Conservation (phyloP, 768 basidiomycete species). For the Auriculariales sp. region DNA sequence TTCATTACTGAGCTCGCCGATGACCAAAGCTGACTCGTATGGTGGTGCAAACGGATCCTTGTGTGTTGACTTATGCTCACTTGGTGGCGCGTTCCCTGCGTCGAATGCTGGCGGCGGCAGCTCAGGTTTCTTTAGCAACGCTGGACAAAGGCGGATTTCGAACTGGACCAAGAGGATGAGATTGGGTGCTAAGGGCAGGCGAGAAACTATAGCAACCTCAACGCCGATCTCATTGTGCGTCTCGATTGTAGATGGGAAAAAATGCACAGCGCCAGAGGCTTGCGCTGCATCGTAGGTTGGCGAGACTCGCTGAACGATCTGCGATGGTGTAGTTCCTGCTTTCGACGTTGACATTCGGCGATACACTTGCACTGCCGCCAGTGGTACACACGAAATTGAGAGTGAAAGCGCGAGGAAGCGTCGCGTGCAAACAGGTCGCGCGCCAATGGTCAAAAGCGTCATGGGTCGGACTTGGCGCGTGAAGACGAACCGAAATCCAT, state of each 20-base stretch:
- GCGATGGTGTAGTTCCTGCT: too few relatives aligned
- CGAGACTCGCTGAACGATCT: constrained; percentile 42
- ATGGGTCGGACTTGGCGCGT: too few relatives aligned
- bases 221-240: constrained; percentile 46
- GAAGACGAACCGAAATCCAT: too few relatives aligned
- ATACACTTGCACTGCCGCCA: too few relatives aligned
- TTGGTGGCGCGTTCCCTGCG: constrained; percentile 11
- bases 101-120: constrained; percentile 31
- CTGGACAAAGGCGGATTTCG: constrained; percentile 73
- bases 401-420: too few relatives aligned
- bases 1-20: constrained; percentile 62
- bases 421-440: too few relatives aligned
- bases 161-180: constrained; percentile 36
- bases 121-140: constrained; percentile 62
- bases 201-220: constrained; percentile 40
- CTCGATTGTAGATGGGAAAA: constrained; percentile 61
- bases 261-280: constrained; percentile 51
- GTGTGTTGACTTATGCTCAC: constrained; percentile 13
- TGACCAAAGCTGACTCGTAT: constrained; percentile 57
- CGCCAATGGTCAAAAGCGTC: too few relatives aligned
- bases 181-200: constrained; percentile 8
- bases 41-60: constrained; percentile 77
- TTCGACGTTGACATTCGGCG: too few relatives aligned
- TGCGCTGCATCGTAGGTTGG: constrained; percentile 42
- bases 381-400: too few relatives aligned